These are phyloP conservation scores for Yarrowia alimentaria DNA, from an alignment of 805 yeast genomes.

Conservation along the genomic window DNA sequence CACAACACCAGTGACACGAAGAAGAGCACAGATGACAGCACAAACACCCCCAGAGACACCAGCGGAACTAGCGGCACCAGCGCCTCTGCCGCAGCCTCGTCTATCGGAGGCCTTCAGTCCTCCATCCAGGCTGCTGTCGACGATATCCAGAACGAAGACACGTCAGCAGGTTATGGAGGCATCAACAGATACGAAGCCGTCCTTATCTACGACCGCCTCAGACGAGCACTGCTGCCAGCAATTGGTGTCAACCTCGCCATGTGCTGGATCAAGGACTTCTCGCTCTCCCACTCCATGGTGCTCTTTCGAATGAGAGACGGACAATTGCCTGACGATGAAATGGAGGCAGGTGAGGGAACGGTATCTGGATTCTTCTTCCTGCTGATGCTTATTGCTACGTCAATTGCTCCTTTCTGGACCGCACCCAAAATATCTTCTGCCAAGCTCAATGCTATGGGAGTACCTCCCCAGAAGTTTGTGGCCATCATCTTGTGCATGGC, in stretches of 20 bases:
- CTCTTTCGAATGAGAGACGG: constrained; percentile 12
- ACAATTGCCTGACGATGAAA: constrained; percentile 3
- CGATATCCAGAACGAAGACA: constrained; percentile 18
- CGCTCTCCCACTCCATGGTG: constrained; percentile 11
- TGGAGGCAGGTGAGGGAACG: background rate
- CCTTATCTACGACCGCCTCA: constrained; percentile 8
- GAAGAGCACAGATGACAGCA: too few species aligned
- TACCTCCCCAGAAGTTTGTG: constrained; percentile 21
- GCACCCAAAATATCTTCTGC: constrained; percentile 12
- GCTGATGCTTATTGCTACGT: constrained; percentile 16
- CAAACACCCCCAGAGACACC: background rate
- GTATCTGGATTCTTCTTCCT: constrained; percentile 11
- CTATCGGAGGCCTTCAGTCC: background rate
- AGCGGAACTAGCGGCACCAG: background rate
- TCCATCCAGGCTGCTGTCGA: constrained; percentile 19
- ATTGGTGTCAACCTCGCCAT: constrained; percentile 19
- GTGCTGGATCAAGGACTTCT: constrained; percentile 27
- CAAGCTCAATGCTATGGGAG: constrained; percentile 14
- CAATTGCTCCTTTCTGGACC: constrained; percentile 20
- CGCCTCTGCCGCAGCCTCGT: background rate
- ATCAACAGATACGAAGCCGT: constrained; percentile 22
- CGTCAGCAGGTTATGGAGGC: constrained; percentile 24
- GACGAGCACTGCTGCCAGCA: background rate
- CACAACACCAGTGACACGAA: background rate
- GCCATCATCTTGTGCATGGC: constrained; percentile 11